Conservation (phyloP, 192 early-diverging fungal genomes). For the Diversispora epigaea region DNA sequence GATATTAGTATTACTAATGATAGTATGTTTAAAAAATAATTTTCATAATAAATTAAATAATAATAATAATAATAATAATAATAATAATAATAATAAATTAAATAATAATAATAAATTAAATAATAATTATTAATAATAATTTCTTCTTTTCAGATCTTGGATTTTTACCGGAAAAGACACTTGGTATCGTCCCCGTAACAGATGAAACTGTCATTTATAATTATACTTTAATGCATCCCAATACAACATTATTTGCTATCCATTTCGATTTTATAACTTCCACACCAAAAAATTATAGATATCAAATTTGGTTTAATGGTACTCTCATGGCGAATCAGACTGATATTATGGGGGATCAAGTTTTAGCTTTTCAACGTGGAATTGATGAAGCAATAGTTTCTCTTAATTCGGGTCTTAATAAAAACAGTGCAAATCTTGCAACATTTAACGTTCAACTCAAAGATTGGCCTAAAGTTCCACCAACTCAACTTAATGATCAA, state of each 20-base stretch:
- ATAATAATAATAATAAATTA: too few species aligned
- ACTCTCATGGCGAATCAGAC: conserved; percentile 55
- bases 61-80: too few species aligned
- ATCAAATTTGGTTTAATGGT: conserved; percentile 78
- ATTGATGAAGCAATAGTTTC: conserved; percentile 68
- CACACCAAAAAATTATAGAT: conserved; percentile 58
- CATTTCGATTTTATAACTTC: conserved; percentile 41
- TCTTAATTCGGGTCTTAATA: conserved; percentile 16
- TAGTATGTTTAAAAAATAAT: too few species aligned
- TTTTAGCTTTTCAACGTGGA: conserved; percentile 60
- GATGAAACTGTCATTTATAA: conserved; percentile 63
- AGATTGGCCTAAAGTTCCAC: conserved; percentile 70
- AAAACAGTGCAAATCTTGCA: conserved; percentile 32
- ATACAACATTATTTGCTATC: conserved; percentile 64
- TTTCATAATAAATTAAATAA: too few species aligned
- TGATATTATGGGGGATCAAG: conserved; percentile 61
- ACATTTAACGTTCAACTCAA: conserved; percentile 54
- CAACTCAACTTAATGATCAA: conserved; percentile 50
- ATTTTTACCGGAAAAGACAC: conserved; percentile 31
- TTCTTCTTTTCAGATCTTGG: conserved; percentile 17
- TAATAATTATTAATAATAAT: too few species aligned
- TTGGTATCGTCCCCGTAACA: conserved; percentile 59
- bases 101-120: too few species aligned
- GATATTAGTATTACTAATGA: conserved; percentile 29
- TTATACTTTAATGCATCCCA: conserved; percentile 66